Conservation (phyloP, 805 yeast genomes). For the Nakazawaea ernobii region DNA sequence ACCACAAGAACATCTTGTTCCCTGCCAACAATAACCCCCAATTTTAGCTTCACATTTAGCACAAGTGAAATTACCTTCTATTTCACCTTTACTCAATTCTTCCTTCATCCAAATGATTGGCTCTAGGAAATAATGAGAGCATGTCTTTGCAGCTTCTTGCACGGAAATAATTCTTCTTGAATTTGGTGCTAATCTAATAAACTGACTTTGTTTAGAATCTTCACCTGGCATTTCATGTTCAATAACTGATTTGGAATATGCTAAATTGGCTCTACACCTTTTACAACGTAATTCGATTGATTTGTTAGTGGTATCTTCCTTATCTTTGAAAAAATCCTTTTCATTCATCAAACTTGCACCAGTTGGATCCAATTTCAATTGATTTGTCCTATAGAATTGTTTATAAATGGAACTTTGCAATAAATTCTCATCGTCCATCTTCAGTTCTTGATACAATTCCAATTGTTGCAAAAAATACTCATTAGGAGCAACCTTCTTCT, state of each 20-base stretch:
- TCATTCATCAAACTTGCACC: conserved; percentile 29
- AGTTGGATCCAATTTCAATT: conserved; percentile 35
- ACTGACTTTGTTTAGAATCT: conserved; percentile 59
- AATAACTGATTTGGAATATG: conserved; percentile 55
- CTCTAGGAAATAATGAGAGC: conserved; percentile 85
- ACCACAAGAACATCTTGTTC: conserved; percentile 91
- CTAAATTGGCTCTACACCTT: conserved; percentile 70
- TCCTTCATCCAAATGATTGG: conserved; percentile 90
- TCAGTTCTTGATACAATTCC: conserved; percentile 45
- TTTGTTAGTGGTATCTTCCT: conserved; percentile 7
- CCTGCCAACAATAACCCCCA: conserved; percentile 94
- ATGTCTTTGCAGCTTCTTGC: conserved; percentile 49
- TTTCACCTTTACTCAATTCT: conserved; percentile 64
- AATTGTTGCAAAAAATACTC: conserved; percentile 70
- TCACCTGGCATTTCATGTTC: conserved; percentile 63
- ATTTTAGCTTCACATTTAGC: conserved; percentile 81
- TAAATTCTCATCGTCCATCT: conserved; percentile 28
- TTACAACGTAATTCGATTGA: conserved; percentile 61
- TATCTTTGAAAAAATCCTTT: conserved; percentile 15
- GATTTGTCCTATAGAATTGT: conserved; percentile 33
- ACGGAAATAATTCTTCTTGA: conserved; percentile 55
- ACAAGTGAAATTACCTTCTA: conserved; percentile 85
- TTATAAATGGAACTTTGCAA: conserved; percentile 28
- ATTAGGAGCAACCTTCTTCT: conserved; percentile 65
- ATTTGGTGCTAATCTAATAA: conserved; percentile 57